These are phyloP conservation scores for Tarenaya hassleriana DNA, from an alignment of 345 rosid species.

Conservation along the genomic window DNA sequence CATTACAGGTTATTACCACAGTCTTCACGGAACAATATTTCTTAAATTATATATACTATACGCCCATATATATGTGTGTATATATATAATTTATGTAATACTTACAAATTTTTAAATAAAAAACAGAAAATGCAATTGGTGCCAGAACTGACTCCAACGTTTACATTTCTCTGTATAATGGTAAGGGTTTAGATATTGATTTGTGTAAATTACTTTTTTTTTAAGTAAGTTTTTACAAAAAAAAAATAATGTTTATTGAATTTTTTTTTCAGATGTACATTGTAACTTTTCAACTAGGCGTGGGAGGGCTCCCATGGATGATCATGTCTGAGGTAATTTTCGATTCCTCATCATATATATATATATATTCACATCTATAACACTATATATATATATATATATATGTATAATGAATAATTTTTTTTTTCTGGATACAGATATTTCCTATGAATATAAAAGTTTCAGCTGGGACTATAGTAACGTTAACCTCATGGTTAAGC, in stretches of 20 bases:
- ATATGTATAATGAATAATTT: neutral
- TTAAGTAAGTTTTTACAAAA: no score
- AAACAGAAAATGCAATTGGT: neutral
- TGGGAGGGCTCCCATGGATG: conserved; percentile 41
- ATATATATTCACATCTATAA: no score
- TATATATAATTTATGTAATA: no score
- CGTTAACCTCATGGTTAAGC: conserved; percentile 36
- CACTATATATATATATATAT: no score
- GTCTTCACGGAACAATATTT: no score
- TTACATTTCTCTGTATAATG: conserved; percentile 7
- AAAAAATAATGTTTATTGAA: no score
- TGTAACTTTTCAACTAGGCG: conserved; percentile 28
- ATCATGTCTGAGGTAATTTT: conserved; percentile 39
- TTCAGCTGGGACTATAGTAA: conserved; percentile 42
- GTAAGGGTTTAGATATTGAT: no score
- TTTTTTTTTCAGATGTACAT: conserved; percentile 18
- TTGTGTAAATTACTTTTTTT: no score
- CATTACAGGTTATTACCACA: conserved; percentile 41
- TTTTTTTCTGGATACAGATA: conserved; percentile 27
- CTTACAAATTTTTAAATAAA: no score
- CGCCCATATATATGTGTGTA: no score
- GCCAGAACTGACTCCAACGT: conserved; percentile 13
- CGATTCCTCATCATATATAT: no score
- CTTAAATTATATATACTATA: no score
- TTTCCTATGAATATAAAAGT: conserved; percentile 44